Evolutionary conservation across 163 green algal genomes (phyloP), one percentile per base, ranked within the genome.

Genomic region (Chloromonas sp.): DNA sequence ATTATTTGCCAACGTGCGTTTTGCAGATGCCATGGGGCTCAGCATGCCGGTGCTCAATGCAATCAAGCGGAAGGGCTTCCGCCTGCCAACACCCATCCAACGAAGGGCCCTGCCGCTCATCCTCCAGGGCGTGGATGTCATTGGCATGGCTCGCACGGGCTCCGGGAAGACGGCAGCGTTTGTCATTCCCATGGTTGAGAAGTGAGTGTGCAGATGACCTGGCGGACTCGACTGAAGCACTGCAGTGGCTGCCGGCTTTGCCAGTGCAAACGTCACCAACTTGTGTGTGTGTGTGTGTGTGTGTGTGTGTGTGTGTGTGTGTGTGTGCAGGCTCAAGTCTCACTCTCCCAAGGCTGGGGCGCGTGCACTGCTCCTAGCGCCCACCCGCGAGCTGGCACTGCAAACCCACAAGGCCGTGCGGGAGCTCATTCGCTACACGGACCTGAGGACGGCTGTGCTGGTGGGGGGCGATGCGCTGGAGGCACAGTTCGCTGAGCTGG

Each of bases 141-240:
- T 99, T 3, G 97, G 95, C 81, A 99, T 99, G 97, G 97, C 97
- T 0, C 88, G 97, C 14, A 99, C 97, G 36, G 97, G 97, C 61
- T 97, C 92, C 60, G 97, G 97, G 84, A 99, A 99, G 88, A 99
- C 97, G 1, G 97, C 97, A 14, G 97, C 97, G 3, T 99, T 99
- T 89, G 94, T 98, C 3, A 94, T 99, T 11, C 97, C 97, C 0
- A 92, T 99, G 88, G 83, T 99, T 15, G 90, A 99, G 79, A 93
- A 83, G 88, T 89, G 77, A 58, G 85, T 81, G 60, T 36, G 79
- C 1, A 36, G 71, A 2, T 36, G 71, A 15, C 66, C 66, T 74
- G 66, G 11, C 66, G 66, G 5, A 74, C 5, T 36, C 36, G 36
- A 36, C 36, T 36, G 36, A 36, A 36, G 36, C 36, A 36, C 36